Percentiles rank a stretch among this genome's conserved stretches.
phyloP scores from a whole-genome alignment of 2,329 filamentous ascomycete species.

The Leptographium radiaticola region DNA sequence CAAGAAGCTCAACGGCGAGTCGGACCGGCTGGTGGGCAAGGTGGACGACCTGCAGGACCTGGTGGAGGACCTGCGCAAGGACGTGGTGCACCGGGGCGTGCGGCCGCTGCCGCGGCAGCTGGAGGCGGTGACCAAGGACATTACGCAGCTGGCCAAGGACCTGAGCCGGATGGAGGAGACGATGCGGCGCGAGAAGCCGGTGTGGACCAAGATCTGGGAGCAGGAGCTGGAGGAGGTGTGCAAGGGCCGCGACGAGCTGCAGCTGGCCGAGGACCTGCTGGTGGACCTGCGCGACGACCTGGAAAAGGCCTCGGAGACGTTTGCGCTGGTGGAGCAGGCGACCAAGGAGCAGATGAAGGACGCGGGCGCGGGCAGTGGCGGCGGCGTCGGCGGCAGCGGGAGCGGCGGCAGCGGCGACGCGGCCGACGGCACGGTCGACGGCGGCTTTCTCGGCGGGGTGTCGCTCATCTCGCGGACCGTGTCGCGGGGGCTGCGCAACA shows the following conservation, averaged over 20 bases:
- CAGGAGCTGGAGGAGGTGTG: slow-evolving; percentile 92
- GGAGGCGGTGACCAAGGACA: slow-evolving; percentile 79
- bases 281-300: slow-evolving; percentile 88
- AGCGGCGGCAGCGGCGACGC: slow-evolving; percentile 29
- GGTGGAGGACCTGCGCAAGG: slow-evolving; percentile 92
- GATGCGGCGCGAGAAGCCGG: slow-evolving; percentile 79
- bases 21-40: slow-evolving; percentile 76
- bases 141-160: slow-evolving; percentile 66
- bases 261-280: slow-evolving; percentile 90
- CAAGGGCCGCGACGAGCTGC: slow-evolving; percentile 86
- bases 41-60: slow-evolving; percentile 97
- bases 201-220: slow-evolving; percentile 99
- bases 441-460: not conserved
- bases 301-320: slow-evolving; percentile 87
- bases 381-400: slow-evolving; percentile 41
- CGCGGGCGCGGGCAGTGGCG: slow-evolving; percentile 36
- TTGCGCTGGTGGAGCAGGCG: slow-evolving; percentile 89
- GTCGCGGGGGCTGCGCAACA: slow-evolving; percentile 40
- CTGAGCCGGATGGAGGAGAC: slow-evolving; percentile 91
- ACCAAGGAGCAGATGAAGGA: slow-evolving; percentile 96
- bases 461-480: slow-evolving; percentile 28
- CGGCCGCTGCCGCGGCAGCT: slow-evolving; percentile 82
- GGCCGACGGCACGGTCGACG: slow-evolving; percentile 34
- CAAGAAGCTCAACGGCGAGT: slow-evolving; percentile 75
- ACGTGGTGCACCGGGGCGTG: slow-evolving; percentile 86